Evolutionary conservation across 106 monocot genomes (phyloP).

Genomic region (Iris macrosiphon): DNA sequence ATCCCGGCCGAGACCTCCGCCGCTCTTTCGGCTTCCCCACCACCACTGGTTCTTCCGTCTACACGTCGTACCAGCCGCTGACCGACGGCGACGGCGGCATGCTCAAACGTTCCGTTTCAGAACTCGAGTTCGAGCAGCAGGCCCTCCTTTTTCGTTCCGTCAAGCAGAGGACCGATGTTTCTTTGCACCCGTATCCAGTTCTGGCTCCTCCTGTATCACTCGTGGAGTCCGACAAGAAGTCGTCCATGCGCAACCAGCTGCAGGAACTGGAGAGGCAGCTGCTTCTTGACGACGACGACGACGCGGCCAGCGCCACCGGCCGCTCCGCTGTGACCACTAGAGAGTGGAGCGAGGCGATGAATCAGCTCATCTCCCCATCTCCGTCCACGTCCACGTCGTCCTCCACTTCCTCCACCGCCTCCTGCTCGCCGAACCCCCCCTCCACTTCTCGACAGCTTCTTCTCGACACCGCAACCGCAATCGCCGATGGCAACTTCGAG

Average conservation of each 20-base stretch:
- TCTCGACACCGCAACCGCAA: constrained; percentile 47
- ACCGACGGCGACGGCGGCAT: not conserved
- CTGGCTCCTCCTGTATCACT: not conserved
- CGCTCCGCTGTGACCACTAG: constrained; percentile 27
- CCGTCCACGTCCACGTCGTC: constrained; percentile 16
- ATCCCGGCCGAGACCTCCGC: constrained; percentile 7
- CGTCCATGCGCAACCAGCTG: constrained; percentile 12
- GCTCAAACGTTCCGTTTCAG: constrained; percentile 16
- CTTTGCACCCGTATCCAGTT: not conserved
- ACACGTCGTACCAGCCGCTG: constrained; percentile 1
- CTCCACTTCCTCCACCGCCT: constrained; percentile 36
- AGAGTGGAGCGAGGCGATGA: constrained; percentile 37
- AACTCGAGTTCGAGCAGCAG: constrained; percentile 16
- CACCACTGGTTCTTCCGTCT: constrained; percentile 8
- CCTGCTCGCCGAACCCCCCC: constrained; percentile 28
- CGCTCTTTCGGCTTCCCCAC: constrained; percentile 6
- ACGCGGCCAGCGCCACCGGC: constrained; percentile 21
- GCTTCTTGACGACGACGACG: constrained; percentile 43
- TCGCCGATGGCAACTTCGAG: constrained; percentile 49
- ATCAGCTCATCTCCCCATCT: constrained; percentile 7
- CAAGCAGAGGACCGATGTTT: constrained; percentile 11
- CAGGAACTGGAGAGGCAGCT: constrained; percentile 56
- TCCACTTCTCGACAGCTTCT: constrained; percentile 49
- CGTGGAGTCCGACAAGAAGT: not conserved
- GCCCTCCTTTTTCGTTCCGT: constrained; percentile 25